These are phyloP conservation scores for Aureobasidium sp. DNA, from an alignment of 2,329 filamentous ascomycete species.

Conservation along the genomic window DNA sequence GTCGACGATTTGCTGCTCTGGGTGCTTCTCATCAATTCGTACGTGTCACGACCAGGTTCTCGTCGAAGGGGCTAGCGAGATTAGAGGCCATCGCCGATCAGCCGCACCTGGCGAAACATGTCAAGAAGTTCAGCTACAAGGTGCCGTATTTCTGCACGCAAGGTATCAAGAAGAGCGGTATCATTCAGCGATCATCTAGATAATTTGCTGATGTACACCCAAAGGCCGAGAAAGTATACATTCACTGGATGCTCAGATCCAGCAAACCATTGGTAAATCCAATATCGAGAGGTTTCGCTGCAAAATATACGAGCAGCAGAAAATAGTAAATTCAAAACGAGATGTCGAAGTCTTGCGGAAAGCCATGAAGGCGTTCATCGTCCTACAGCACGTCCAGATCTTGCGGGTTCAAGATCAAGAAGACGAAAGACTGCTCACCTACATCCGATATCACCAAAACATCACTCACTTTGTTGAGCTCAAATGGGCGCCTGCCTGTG, in stretches of 20 bases:
- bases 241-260: constrained; percentile 23
- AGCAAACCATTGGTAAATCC: constrained; percentile 20
- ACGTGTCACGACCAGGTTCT: constrained; percentile 46
- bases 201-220: neutral
- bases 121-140: constrained; percentile 55
- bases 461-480: constrained; percentile 42
- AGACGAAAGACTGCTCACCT: constrained; percentile 48
- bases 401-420: constrained; percentile 55
- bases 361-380: constrained; percentile 52
- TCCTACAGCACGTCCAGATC: constrained; percentile 58
- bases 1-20: constrained; percentile 44
- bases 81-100: constrained; percentile 44
- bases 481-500: constrained; percentile 57
- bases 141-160: constrained; percentile 53
- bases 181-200: neutral
- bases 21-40: constrained; percentile 47
- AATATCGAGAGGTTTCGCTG: constrained; percentile 37
- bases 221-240: constrained; percentile 13
- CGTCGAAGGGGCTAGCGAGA: constrained; percentile 41
- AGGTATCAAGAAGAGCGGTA: constrained; percentile 31
- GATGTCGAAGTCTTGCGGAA: constrained; percentile 48
- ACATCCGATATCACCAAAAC: constrained; percentile 43
- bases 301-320: constrained; percentile 45
- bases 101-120: constrained; percentile 45
- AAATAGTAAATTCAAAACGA: constrained; percentile 44